Base-by-base conservation (phyloP, 805 yeast genomes). In the Komagataella ulmi region DNA sequence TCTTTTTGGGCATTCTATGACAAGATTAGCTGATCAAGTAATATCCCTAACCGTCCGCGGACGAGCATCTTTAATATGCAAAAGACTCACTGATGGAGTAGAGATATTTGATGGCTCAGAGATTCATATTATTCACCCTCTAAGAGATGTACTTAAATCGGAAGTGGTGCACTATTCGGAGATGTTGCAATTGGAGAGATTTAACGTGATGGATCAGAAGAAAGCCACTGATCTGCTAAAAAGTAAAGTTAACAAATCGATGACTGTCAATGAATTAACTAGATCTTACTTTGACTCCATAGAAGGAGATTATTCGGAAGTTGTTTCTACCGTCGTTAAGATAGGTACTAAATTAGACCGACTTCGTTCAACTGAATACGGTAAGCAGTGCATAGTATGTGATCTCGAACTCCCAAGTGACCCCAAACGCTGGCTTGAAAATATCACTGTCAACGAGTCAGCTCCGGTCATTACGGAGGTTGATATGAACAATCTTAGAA, bases 241-340 rank as follows among this genome's bases (percentile, higher is more conserved):
- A 45, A 65, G 70, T 5, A 70, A 69, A 30, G 75, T 81, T 52
- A 75, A 81, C 17, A 85, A 81, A 61, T 81, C 83, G 57, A 85
- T 83, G 74, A 85, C 96, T 2, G 83, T 91, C 17, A 83, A 86
- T 58, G 95, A 88, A 60, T 73, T 91, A 49, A 81, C 89, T 1
- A 71, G 79, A 24, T 76, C 80, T 49, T 91, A 91, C 64, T 88
- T 88, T 58, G 74, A 70, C 30, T 72, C 74, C 40, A 79, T 90
- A 21, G 96, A 88, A 59, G 73, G 74, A 5, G 89, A 81, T 14
- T 89, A 89, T 61, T 89, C 96, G 0, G 87, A 91, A 52, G 86
- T 91, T 2, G 89, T 90, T 2, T 85, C 97, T 0, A 90, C 98
- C 0, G 97, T 91, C 18, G 89, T 89, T 12, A 83, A 87, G 57